A percentile compares a stretch with the other conserved stretches of the same genome.
phyloP scores from a whole-genome alignment of 2,329 filamentous ascomycete genomes.

The Hypocreales sp. region DNA sequence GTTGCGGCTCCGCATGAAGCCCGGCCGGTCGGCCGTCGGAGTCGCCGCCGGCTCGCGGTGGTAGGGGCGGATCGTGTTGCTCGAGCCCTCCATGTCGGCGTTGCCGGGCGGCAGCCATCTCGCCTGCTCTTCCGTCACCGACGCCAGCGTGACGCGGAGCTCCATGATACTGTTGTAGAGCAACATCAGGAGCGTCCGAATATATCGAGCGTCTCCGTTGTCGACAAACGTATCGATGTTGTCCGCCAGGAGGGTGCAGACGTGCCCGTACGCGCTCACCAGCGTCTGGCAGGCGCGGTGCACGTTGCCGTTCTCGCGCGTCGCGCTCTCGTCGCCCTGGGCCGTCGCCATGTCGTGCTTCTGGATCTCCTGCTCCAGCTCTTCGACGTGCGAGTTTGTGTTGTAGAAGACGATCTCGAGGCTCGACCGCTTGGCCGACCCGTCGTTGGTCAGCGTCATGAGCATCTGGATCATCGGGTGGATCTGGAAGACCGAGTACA shows the following conservation, averaged over 20 bases:
- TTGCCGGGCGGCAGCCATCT: constrained; percentile 6
- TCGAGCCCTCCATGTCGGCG: constrained; percentile 10
- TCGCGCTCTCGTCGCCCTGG: constrained; percentile 31
- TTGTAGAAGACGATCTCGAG: constrained; percentile 54
- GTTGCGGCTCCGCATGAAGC: constrained; percentile 15
- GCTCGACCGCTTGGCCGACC: constrained; percentile 43
- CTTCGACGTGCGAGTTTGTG: constrained; percentile 49
- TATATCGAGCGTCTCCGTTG: constrained; percentile 51
- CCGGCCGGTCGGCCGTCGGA: constrained; percentile 33
- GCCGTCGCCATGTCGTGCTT: constrained; percentile 35
- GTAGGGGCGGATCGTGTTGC: constrained; percentile 34
- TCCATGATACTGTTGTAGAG: constrained; percentile 56
- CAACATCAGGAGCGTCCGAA: constrained; percentile 46
- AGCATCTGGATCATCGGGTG: constrained; percentile 53
- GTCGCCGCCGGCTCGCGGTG: constrained; percentile 36
- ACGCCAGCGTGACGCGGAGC: constrained; percentile 37
- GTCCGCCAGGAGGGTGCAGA: constrained; percentile 42
- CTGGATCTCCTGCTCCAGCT: constrained; percentile 49
- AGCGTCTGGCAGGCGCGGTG: constrained; percentile 47
- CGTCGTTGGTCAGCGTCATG: constrained; percentile 44
- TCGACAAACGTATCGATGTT: constrained; percentile 50
- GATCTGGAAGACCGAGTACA: constrained; percentile 53
- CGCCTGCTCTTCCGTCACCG: constrained; percentile 12
- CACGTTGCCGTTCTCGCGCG: constrained; percentile 46
- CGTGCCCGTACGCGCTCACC: constrained; percentile 49